These are phyloP conservation scores for Daldinia concentrica DNA, from an alignment of 495 filamentous ascomycete species.

Conservation along the genomic window DNA sequence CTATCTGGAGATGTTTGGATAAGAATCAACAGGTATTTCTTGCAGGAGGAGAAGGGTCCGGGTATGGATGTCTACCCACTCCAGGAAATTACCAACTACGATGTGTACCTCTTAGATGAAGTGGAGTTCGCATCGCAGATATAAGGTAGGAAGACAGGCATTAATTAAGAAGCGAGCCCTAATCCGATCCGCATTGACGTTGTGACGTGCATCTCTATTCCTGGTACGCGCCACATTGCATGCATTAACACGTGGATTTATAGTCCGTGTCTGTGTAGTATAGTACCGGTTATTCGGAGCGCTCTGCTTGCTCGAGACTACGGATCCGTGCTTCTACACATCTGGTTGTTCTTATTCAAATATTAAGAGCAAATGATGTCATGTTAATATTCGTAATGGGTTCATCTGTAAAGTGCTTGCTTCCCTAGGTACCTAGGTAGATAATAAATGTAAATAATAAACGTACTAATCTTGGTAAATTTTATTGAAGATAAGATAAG, in stretches of 20 bases:
- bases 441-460: too few species aligned
- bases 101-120: background rate
- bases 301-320: too few species aligned
- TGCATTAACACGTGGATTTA: conserved; percentile 2
- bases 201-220: conserved; percentile 19
- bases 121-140: background rate
- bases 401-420: background rate
- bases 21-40: background rate
- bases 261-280: too few species aligned
- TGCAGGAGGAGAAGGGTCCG: background rate
- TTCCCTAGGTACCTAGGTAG: too few species aligned
- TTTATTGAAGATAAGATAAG: too few species aligned
- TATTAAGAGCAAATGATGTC: background rate
- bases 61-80: background rate
- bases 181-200: conserved; percentile 16
- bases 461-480: too few species aligned
- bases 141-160: background rate
- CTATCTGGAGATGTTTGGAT: background rate
- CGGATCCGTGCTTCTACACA: too few species aligned
- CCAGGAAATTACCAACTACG: background rate
- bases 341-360: background rate
- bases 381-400: background rate
- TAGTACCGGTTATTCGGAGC: too few species aligned
- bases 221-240: background rate
- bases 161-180: conserved; percentile 3